These are phyloP conservation scores for Fusarium gaditjirri DNA, from an alignment of 2,329 filamentous ascomycete species.

Conservation along the genomic window DNA sequence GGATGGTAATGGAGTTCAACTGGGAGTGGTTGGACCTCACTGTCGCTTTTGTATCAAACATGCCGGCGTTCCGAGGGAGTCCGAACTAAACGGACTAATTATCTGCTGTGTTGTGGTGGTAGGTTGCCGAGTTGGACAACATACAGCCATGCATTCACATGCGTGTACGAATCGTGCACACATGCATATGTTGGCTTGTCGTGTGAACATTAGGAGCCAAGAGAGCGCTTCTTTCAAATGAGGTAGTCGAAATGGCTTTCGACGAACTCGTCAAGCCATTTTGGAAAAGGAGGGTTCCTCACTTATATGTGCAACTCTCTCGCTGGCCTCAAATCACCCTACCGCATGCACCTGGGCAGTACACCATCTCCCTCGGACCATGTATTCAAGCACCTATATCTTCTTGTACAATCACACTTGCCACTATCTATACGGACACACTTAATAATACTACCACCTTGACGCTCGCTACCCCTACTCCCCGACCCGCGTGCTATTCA, in stretches of 20 bases:
- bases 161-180: not conserved
- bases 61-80: slow-evolving; percentile 32
- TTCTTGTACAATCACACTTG: slow-evolving; percentile 34
- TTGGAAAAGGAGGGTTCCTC: not conserved
- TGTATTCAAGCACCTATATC: slow-evolving; percentile 35
- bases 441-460: slow-evolving; percentile 33
- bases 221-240: not conserved
- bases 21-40: slow-evolving; percentile 24
- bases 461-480: slow-evolving; percentile 13
- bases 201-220: not conserved
- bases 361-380: slow-evolving; percentile 31
- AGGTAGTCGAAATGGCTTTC: not conserved
- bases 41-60: slow-evolving; percentile 37
- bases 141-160: not conserved
- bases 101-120: slow-evolving; percentile 6
- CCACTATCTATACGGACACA: slow-evolving; percentile 28
- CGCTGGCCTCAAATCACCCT: slow-evolving; percentile 12
- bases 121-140: slow-evolving; percentile 1
- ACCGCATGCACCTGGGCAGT: slow-evolving; percentile 11
- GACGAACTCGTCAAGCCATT: not conserved
- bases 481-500: not conserved
- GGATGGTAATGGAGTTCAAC: slow-evolving; percentile 30
- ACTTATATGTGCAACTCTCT: slow-evolving; percentile 24
- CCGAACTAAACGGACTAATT: slow-evolving; percentile 23
- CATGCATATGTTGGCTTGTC: not conserved